Evolutionary conservation across 1,284 basidiomycete species (phyloP), one percentile per base, ranked within the genome.

Genomic region (Gymnopus androsaceus): DNA sequence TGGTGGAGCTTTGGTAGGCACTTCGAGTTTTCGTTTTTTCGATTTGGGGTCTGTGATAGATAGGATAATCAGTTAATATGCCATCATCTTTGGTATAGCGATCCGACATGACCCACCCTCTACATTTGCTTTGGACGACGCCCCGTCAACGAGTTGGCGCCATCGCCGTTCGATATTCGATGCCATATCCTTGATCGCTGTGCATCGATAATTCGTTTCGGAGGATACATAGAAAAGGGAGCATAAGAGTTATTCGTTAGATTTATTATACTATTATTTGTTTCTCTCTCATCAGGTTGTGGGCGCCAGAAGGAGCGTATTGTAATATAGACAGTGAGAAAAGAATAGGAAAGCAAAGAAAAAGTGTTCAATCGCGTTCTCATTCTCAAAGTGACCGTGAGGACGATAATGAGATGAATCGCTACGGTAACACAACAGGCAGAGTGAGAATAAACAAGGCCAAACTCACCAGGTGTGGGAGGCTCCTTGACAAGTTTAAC

Each of bases 181-280:
- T 66, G 90, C 90, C 87, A 92, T 89, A 76, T 92, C 90, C 85
- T 90, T 89, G 86, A 91, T 84, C 73, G 90, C 90, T 92, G 77
- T 68, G 68, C 63, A 75, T 73, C 65, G 66, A 49, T 41, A 49
- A 53, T 40, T 51, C 27, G 55, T 45, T 47, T 34, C 14, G 36
- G 33, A 51, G 33, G 36, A 9, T 34, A 49, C 64, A 72, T 63
- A 70, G 70, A 70, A 72, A 70, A 71, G 31, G 41, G 66, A 72
- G 66, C 69, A 65, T 63, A 64, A 62, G 71, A 66, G 67, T 66
- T 74, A 85, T 88, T 85, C 88, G 87, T 88, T 88, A 87, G 82
- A 86, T 83, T 72, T 72, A 72, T 74, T 75, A 71, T 72, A 70
- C 66, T 75, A 53, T 41, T 47, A 51, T 37, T 50, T 30, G 38